A percentile compares a stretch with the other conserved stretches of the same genome.
These are phyloP conservation scores for Phytomonas francai DNA, from an alignment of 208 protist genomes.

Conservation along the genomic window DNA sequence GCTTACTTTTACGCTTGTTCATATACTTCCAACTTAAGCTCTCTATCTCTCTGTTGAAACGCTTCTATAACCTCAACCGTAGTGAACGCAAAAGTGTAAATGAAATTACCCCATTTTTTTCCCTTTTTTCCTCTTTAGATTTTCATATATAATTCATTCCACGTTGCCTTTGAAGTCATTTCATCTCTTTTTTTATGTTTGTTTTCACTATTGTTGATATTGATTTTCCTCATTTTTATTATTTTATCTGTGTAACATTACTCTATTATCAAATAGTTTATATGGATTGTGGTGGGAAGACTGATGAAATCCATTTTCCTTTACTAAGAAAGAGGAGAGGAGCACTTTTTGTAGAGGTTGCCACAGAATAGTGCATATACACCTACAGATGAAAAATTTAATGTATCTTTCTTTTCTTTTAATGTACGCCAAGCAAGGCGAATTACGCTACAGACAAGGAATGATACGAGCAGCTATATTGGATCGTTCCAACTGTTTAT, in stretches of 20 bases:
- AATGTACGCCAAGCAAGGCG: too few species aligned
- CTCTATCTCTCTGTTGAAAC: too few species aligned
- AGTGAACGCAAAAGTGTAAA: too few species aligned
- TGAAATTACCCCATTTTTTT: neutral
- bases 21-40: too few species aligned
- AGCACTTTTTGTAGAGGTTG: conserved; percentile 3
- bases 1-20: too few species aligned
- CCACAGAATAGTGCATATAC: conserved; percentile 1
- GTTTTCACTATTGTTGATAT: neutral
- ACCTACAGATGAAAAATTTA: neutral
- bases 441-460: too few species aligned
- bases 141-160: conserved; percentile 5
- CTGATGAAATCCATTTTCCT: neutral
- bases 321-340: too few species aligned
- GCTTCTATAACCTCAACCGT: too few species aligned
- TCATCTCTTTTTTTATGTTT: conserved; percentile 5
- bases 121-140: neutral
- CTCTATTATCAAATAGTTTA: conserved; percentile 14
- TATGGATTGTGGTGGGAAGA: neutral
- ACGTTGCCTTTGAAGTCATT: neutral
- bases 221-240: conserved; percentile 4
- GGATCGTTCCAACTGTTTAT: too few species aligned
- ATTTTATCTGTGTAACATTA: conserved; percentile 4
- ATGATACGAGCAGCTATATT: too few species aligned
- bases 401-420: neutral